phyloP scores from a whole-genome alignment of 2,329 filamentous ascomycete species.

The Sarocladium brachiariae region DNA sequence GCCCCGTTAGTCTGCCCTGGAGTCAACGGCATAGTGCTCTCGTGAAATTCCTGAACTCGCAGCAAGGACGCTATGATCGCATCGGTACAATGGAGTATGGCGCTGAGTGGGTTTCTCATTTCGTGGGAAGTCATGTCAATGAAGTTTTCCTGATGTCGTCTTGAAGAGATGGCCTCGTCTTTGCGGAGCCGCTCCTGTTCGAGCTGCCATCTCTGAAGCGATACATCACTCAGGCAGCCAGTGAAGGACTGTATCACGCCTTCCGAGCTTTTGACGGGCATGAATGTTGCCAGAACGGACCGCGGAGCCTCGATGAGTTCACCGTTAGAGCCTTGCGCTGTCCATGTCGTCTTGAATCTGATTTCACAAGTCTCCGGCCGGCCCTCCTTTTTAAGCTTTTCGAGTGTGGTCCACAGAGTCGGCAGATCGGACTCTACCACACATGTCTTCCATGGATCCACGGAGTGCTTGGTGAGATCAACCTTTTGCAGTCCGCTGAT shows the following conservation, averaged over 20 bases:
- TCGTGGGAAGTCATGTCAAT: constrained; percentile 71
- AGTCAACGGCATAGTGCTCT: constrained; percentile 18
- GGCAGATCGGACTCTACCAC: constrained; percentile 38
- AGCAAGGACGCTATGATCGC: constrained; percentile 52
- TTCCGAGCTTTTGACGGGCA: constrained; percentile 41
- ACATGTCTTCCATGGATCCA: constrained; percentile 39
- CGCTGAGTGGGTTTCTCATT: constrained; percentile 66
- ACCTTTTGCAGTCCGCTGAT: constrained; percentile 42
- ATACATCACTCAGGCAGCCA: constrained; percentile 43
- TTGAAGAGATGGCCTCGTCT: constrained; percentile 51
- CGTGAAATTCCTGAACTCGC: constrained; percentile 34
- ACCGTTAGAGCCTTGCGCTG: constrained; percentile 36
- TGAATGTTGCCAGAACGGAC: constrained; percentile 43
- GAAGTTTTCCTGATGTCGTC: constrained; percentile 70
- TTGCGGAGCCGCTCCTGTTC: constrained; percentile 42
- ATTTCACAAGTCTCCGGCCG: constrained; percentile 40
- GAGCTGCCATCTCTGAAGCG: constrained; percentile 43
- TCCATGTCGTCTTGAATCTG: constrained; percentile 37
- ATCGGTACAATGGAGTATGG: constrained; percentile 68
- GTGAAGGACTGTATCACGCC: constrained; percentile 39
- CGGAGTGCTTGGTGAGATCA: constrained; percentile 27
- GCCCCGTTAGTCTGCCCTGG: constrained; percentile 15
- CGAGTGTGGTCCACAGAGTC: constrained; percentile 32
- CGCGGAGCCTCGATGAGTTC: constrained; percentile 36
- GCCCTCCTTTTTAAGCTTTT: constrained; percentile 32